Evolutionary conservation across 148 eudicot genomes (phyloP), one percentile per base, ranked within the genome.

Genomic region (Dianthus caryophyllus): DNA sequence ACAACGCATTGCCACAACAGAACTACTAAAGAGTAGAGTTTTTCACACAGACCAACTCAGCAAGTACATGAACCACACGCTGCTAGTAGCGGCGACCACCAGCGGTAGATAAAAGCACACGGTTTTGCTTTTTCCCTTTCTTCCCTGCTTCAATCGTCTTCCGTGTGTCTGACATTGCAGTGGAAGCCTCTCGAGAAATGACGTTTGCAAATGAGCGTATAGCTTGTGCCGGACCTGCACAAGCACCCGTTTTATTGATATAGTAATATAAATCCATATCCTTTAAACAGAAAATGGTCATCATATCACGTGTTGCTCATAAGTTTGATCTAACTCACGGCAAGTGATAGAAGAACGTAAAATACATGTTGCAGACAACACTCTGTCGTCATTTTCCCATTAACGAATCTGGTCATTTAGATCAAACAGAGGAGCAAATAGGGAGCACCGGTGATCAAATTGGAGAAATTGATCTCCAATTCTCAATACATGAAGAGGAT

Each of bases 21-120:
- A 29, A 21, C 53, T 50, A 44, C 43, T 16, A 30, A 1, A 16
- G 21, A n/a, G n/a, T n/a, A n/a, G n/a, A n/a, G n/a, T n/a, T 11
- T 46, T 16, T 46, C 55, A 9, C 25, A 17, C 1, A 51, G 20
- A 26, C 14, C 73, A 50, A 14, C 13, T 29, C 2, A 20, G 6
- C 2, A 29, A 18, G 29, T 2, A 9, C 18, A 36, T 20, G 6
- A 16, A 60, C 26, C 63, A 52, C 63, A 52, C 18, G 31, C 21
- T 41, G 24, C 74, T 73, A 90, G 71, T 95, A 95, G 64, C 99
- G 99, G 29, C 99, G 93, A 55, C 96, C 89, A 66, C 97, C 93
- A 56, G 93, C 59, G 48, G 96, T 95, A 65, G 99, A 90, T 39
- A 95, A 75, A 56, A 95, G 96, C 43, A 95, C 94, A 8, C 89